These are phyloP conservation scores for Thraustochytrium striatum DNA, from an alignment of 352 stramenopile genomes.

Conservation along the genomic window DNA sequence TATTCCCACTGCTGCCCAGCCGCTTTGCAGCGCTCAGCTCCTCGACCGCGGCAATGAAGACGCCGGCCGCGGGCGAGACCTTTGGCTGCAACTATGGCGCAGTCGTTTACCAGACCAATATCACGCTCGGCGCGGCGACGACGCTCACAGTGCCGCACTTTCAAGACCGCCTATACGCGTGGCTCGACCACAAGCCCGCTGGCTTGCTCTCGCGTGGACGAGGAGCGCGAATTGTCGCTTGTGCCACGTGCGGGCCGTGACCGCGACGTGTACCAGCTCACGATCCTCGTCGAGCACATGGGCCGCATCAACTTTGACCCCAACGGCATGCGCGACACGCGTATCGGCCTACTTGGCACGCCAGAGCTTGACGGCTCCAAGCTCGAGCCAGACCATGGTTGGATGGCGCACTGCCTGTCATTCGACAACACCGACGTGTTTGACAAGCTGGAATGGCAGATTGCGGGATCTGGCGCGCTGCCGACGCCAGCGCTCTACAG, in stretches of 20 bases:
- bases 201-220: not conserved
- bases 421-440: not conserved
- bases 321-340: slow-evolving; percentile 46
- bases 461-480: no score
- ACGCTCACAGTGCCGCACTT: not conserved
- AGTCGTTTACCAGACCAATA: not conserved
- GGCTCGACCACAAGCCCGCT: not conserved
- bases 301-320: slow-evolving; percentile 56
- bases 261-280: slow-evolving; percentile 5
- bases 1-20: not conserved
- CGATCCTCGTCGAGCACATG: slow-evolving; percentile 56
- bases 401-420: not conserved
- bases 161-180: not conserved
- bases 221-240: not conserved
- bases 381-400: not conserved
- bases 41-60: not conserved
- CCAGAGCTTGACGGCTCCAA: not conserved
- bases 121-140: not conserved
- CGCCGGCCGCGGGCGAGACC: not conserved
- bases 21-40: not conserved
- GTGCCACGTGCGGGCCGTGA: not conserved
- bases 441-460: not conserved
- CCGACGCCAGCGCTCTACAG: slow-evolving; percentile 37
- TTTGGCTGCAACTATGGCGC: not conserved
- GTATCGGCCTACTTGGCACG: slow-evolving; percentile 4